Percentiles rank a stretch among this genome's conserved stretches.
These are phyloP conservation scores for Hyaloscypha variabilis DNA, from an alignment of 495 filamentous ascomycete genomes.

Conservation along the genomic window DNA sequence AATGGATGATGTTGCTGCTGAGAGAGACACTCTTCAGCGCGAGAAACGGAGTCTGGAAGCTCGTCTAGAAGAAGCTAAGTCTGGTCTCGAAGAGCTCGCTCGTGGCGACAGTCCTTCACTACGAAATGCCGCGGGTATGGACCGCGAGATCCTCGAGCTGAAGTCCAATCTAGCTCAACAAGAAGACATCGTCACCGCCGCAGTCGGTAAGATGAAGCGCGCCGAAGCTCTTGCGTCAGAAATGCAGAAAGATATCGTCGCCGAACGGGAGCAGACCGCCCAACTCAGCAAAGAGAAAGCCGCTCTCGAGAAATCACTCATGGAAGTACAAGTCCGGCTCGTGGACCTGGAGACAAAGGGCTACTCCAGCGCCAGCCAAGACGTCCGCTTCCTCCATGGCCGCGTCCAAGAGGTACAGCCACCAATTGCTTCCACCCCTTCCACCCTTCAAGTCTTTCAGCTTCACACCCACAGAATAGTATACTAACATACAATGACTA, in stretches of 20 bases:
- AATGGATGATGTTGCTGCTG: constrained; percentile 82
- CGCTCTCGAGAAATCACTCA: constrained; percentile 83
- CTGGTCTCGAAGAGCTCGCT: constrained; percentile 88
- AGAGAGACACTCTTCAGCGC: constrained; percentile 81
- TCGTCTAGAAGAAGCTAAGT: constrained; percentile 84
- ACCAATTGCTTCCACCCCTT: constrained; percentile 13
- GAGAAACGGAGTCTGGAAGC: constrained; percentile 91
- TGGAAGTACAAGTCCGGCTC: constrained; percentile 86
- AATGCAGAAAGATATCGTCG: constrained; percentile 92
- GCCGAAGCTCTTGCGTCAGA: constrained; percentile 87
- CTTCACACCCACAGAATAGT: background rate
- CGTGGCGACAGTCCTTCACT: constrained; percentile 86
- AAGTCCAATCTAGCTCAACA: constrained; percentile 90
- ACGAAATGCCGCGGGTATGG: constrained; percentile 87
- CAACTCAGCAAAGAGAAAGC: constrained; percentile 93
- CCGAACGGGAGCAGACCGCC: constrained; percentile 81
- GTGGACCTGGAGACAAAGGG: constrained; percentile 97
- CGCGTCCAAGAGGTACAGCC: constrained; percentile 88
- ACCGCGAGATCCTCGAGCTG: constrained; percentile 87
- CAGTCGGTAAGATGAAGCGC: constrained; percentile 97
- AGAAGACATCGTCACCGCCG: constrained; percentile 89
- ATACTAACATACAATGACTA: constrained; percentile 37
- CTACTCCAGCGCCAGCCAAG: constrained; percentile 89
- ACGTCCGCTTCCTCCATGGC: constrained; percentile 93
- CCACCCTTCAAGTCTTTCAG: background rate